These are phyloP conservation scores for Arabis alpina DNA, from an alignment of 345 rosid species.

Conservation along the genomic window DNA sequence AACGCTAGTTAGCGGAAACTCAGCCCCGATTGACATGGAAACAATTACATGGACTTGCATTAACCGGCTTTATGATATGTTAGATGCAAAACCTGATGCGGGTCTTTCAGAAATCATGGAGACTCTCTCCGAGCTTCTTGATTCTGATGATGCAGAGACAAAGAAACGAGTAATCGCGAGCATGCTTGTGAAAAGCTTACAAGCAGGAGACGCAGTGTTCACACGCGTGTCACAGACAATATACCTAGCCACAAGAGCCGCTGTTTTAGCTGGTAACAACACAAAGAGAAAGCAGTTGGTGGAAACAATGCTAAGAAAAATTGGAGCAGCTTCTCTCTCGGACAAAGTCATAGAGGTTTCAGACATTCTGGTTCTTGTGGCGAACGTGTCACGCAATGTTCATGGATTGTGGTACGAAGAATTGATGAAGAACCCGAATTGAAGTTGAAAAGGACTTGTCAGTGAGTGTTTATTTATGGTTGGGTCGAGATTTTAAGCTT, in stretches of 20 bases:
- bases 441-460: not conserved
- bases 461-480: slow-evolving; percentile 5
- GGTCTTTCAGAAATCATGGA: slow-evolving; percentile 47
- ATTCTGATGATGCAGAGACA: slow-evolving; percentile 50
- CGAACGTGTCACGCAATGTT: slow-evolving; percentile 59
- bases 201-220: slow-evolving; percentile 84
- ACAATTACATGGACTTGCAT: slow-evolving; percentile 46
- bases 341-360: slow-evolving; percentile 70
- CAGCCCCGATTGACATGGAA: slow-evolving; percentile 61
- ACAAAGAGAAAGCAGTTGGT: slow-evolving; percentile 55
- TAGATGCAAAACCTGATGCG: slow-evolving; percentile 49
- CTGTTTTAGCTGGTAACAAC: slow-evolving; percentile 70
- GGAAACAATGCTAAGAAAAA: slow-evolving; percentile 57
- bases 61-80: slow-evolving; percentile 52
- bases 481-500: not conserved
- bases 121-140: slow-evolving; percentile 38
- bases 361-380: slow-evolving; percentile 62
- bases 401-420: slow-evolving; percentile 71
- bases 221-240: slow-evolving; percentile 69
- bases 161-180: slow-evolving; percentile 53
- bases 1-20: slow-evolving; percentile 61
- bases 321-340: slow-evolving; percentile 61
- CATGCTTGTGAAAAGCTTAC: slow-evolving; percentile 60
- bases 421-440: slow-evolving; percentile 42
- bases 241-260: slow-evolving; percentile 68